A percentile compares a stretch with the other conserved stretches of the same genome.
These are phyloP conservation scores for Imleria badia DNA, from an alignment of 768 basidiomycete species.

Conservation along the genomic window DNA sequence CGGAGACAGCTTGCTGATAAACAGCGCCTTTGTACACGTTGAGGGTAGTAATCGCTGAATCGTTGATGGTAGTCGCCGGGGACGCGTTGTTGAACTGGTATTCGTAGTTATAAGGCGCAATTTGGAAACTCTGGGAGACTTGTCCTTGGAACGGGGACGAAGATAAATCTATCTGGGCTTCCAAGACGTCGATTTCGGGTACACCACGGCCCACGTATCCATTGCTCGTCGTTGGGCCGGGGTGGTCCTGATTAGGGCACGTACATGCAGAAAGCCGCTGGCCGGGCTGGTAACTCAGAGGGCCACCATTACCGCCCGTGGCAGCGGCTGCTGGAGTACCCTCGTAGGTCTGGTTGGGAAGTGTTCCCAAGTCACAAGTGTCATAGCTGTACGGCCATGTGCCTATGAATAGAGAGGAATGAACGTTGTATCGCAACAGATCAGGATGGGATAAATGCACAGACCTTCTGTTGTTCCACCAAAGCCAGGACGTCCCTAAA, in stretches of 20 bases:
- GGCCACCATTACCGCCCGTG: slow-evolving; percentile 52
- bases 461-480: slow-evolving; percentile 84
- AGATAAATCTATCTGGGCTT: slow-evolving; percentile 67
- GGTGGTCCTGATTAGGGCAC: slow-evolving; percentile 82
- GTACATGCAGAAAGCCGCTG: slow-evolving; percentile 88
- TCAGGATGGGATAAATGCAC: slow-evolving; percentile 9
- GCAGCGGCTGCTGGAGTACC: slow-evolving; percentile 57
- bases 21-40: slow-evolving; percentile 71
- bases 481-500: slow-evolving; percentile 79
- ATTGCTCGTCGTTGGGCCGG: slow-evolving; percentile 58
- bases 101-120: slow-evolving; percentile 73
- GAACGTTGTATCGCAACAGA: not conserved
- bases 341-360: slow-evolving; percentile 74
- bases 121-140: slow-evolving; percentile 80
- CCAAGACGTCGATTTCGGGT: slow-evolving; percentile 92
- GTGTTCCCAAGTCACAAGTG: slow-evolving; percentile 82
- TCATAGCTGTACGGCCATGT: slow-evolving; percentile 84
- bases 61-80: slow-evolving; percentile 53
- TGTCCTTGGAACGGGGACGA: slow-evolving; percentile 51
- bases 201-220: slow-evolving; percentile 65
- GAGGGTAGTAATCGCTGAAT: slow-evolving; percentile 48
- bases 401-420: slow-evolving; percentile 27
- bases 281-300: slow-evolving; percentile 79
- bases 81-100: slow-evolving; percentile 60
- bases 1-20: slow-evolving; percentile 76